phyloP scores from a whole-genome alignment of 352 stramenopile genomes.

The Achlya hypogyna region DNA sequence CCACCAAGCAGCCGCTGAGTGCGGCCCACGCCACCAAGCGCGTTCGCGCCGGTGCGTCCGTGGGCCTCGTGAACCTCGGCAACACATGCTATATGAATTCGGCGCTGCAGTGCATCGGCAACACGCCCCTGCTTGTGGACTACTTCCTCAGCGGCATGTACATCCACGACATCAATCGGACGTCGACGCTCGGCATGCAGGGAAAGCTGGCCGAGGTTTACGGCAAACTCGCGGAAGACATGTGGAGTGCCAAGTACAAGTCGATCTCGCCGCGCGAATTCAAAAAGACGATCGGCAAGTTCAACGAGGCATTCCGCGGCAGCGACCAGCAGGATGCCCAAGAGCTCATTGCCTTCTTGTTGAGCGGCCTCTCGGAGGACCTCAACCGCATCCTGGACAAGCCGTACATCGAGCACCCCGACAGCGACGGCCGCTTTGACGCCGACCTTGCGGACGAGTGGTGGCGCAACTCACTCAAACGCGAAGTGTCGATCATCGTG shows the following conservation, averaged over 20 bases:
- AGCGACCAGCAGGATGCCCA: constrained; percentile 97
- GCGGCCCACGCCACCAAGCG: constrained; percentile 53
- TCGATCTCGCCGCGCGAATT: constrained; percentile 88
- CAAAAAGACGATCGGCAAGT: constrained; percentile 91
- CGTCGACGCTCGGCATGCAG: constrained; percentile 93
- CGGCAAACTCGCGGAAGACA: constrained; percentile 91
- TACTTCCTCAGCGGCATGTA: constrained; percentile 95
- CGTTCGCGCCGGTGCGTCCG: constrained; percentile 66
- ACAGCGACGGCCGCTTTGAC: constrained; percentile 96
- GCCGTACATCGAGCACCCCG: constrained; percentile 96
- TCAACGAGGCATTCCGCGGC: constrained; percentile 94
- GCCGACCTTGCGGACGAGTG: constrained; percentile 97
- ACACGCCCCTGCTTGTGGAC: constrained; percentile 91
- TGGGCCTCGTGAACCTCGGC: constrained; percentile 84
- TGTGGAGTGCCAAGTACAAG: constrained; percentile 94
- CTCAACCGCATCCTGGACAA: constrained; percentile 96
- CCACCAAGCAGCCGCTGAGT: neutral
- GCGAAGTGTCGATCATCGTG: constrained; percentile 98
- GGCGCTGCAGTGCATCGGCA: constrained; percentile 89
- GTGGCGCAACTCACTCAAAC: constrained; percentile 97
- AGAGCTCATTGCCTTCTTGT: constrained; percentile 93
- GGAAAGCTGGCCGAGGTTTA: constrained; percentile 93
- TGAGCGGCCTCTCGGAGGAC: constrained; percentile 97
- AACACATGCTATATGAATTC: constrained; percentile 97
- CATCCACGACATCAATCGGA: constrained; percentile 91